Percentiles rank a stretch among this genome's conserved stretches.
Evolutionary conservation across 257 asterid species (phyloP).

Genomic region (Lycium barbarum): DNA sequence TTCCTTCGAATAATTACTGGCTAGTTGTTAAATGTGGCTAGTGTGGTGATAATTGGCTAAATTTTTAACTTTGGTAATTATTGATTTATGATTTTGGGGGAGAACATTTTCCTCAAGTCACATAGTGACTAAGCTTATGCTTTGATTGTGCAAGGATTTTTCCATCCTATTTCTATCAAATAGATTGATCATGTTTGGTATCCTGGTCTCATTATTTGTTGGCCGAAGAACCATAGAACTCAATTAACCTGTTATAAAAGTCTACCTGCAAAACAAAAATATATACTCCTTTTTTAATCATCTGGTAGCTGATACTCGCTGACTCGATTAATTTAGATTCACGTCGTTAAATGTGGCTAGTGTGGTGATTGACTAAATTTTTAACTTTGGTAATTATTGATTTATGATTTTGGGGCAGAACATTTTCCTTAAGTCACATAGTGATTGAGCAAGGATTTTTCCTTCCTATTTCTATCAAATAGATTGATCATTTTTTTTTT

Average conservation of each 20-base stretch:
- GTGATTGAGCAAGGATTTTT: conserved; percentile 22
- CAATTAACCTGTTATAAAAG: neutral
- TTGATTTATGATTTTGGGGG: neutral
- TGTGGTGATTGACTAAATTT: conserved; percentile 16
- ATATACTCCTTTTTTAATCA: too few relatives aligned
- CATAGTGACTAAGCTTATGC: neutral
- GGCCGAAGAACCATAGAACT: neutral
- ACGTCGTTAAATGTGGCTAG: neutral
- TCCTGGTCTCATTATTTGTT: neutral
- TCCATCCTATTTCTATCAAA: neutral
- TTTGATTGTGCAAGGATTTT: conserved; percentile 25
- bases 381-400: conserved; percentile 9
- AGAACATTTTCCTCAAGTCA: neutral
- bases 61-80: conserved; percentile 5
- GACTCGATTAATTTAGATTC: too few relatives aligned
- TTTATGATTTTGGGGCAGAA: conserved; percentile 6
- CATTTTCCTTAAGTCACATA: neutral
- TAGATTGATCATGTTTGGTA: neutral
- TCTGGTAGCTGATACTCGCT: too few relatives aligned
- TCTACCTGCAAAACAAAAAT: neutral
- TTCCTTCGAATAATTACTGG: neutral
- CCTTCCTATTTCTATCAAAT: neutral
- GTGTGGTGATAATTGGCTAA: conserved; percentile 21
- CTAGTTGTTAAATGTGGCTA: neutral
- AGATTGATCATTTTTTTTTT: neutral